Evolutionary conservation across 225 moss, liverwort and hornwort species (phyloP).

Genomic region (Polytrichum commune): DNA sequence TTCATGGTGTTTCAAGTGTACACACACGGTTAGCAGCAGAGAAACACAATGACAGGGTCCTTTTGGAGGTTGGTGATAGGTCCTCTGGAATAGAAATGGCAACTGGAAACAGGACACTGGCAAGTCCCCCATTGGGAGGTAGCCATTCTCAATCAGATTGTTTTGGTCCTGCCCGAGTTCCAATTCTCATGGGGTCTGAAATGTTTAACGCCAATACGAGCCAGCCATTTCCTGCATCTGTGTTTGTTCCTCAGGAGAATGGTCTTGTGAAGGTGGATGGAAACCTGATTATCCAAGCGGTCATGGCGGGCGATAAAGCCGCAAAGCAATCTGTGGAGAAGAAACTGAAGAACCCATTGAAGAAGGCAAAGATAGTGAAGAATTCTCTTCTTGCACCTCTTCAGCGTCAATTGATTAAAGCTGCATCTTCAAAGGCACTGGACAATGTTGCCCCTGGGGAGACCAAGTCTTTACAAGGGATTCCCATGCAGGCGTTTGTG

Average conservation of each 20-base stretch:
- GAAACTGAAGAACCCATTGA: slow-evolving; percentile 21
- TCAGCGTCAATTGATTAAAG: slow-evolving; percentile 26
- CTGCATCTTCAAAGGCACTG: slow-evolving; percentile 21
- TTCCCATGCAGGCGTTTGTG: slow-evolving; percentile 30
- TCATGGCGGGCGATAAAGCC: slow-evolving; percentile 57
- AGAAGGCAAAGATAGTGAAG: slow-evolving; percentile 27
- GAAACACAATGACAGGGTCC: slow-evolving; percentile 8
- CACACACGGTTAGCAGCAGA: slow-evolving; percentile 10
- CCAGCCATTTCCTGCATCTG: slow-evolving; percentile 47
- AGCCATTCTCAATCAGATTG: slow-evolving; percentile 24
- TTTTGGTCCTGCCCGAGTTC: slow-evolving; percentile 14
- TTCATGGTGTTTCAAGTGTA: slow-evolving; percentile 36
- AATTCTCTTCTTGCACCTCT: slow-evolving; percentile 13
- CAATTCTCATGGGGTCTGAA: slow-evolving; percentile 22
- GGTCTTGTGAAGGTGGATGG: slow-evolving; percentile 61
- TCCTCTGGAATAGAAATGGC: slow-evolving; percentile 10
- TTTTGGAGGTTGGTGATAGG: slow-evolving; percentile 1
- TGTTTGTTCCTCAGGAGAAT: slow-evolving; percentile 48
- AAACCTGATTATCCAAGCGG: slow-evolving; percentile 59
- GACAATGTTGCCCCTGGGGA: slow-evolving; percentile 14
- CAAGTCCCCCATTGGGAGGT: slow-evolving; percentile 14
- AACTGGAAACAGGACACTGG: slow-evolving; percentile 17
- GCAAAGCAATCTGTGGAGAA: slow-evolving; percentile 24
- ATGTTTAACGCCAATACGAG: slow-evolving; percentile 33
- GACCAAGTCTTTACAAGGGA: slow-evolving; percentile 13